These are phyloP conservation scores for Pleurotus cornucopiae DNA, from an alignment of 768 basidiomycete genomes.

Conservation along the genomic window DNA sequence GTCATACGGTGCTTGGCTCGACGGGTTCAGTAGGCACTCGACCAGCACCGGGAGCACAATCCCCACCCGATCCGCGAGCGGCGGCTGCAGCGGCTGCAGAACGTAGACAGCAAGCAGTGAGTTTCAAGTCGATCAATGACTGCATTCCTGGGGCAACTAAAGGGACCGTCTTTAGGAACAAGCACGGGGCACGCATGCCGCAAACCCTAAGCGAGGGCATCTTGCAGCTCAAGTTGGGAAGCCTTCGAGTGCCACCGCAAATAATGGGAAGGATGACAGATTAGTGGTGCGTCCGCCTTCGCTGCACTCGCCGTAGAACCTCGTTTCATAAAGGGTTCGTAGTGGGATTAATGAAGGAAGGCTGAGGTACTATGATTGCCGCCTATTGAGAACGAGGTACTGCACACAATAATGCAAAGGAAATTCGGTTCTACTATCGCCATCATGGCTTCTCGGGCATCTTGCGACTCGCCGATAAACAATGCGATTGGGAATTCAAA, in stretches of 20 bases:
- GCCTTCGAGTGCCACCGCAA: slow-evolving; percentile 28
- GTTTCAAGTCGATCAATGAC: slow-evolving; percentile 18
- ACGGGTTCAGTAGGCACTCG: slow-evolving; percentile 22
- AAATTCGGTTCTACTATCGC: too few species aligned
- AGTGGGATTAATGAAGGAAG: slow-evolving; percentile 33
- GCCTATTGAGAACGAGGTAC: not conserved
- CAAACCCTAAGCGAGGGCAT: slow-evolving; percentile 45
- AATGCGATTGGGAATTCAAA: not conserved
- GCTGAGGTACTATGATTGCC: not conserved
- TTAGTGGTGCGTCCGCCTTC: slow-evolving; percentile 33
- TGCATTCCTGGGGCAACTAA: slow-evolving; percentile 14
- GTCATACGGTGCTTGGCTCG: slow-evolving; percentile 42
- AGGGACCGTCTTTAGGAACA: slow-evolving; percentile 30
- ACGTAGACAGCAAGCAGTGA: slow-evolving; percentile 51
- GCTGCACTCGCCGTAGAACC: not conserved
- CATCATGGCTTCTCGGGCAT: slow-evolving; percentile 2
- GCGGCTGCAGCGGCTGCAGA: slow-evolving; percentile 65
- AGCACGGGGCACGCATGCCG: slow-evolving; percentile 35
- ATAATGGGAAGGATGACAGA: slow-evolving; percentile 27
- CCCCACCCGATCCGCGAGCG: slow-evolving; percentile 38
- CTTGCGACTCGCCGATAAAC: not conserved
- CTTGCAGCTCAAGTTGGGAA: slow-evolving; percentile 40
- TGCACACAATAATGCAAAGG: too few species aligned
- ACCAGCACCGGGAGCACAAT: slow-evolving; percentile 23
- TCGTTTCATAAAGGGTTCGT: slow-evolving; percentile 6